A percentile compares a stretch with the other conserved stretches of the same genome.
Evolutionary conservation across 2,329 filamentous ascomycete species (phyloP).

Genomic region (Dryadomyces sulphureus): DNA sequence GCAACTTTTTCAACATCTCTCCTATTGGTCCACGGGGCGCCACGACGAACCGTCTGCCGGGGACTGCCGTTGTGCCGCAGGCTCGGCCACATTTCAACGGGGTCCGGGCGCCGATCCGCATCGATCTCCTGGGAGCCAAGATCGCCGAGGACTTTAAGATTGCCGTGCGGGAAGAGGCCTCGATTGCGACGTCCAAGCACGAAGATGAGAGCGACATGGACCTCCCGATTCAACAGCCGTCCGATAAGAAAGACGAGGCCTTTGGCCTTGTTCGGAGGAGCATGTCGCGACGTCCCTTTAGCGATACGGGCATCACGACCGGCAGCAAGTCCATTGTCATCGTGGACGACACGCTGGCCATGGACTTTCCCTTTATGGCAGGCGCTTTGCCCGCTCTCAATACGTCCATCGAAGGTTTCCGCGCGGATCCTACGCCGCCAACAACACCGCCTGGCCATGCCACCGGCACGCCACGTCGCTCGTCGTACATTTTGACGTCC

Average conservation of each 20-base stretch:
- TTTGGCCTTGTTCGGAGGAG: not conserved
- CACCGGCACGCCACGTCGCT: conserved; percentile 33
- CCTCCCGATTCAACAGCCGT: conserved; percentile 5
- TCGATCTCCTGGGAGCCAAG: conserved; percentile 70
- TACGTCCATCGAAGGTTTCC: conserved; percentile 37
- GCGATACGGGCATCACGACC: conserved; percentile 48
- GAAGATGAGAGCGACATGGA: not conserved
- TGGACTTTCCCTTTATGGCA: conserved; percentile 35
- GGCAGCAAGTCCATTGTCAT: conserved; percentile 90
- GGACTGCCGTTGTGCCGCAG: conserved; percentile 45
- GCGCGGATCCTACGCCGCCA: conserved; percentile 43
- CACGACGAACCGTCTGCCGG: conserved; percentile 43
- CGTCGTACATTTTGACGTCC: conserved; percentile 39
- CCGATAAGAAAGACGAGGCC: conserved; percentile 13
- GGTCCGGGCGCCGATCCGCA: conserved; percentile 42
- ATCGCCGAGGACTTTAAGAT: conserved; percentile 66
- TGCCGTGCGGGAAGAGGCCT: conserved; percentile 52
- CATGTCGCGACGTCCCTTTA: conserved; percentile 25
- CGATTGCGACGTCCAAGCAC: not conserved
- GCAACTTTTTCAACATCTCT: conserved; percentile 31
- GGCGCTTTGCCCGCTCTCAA: conserved; percentile 27
- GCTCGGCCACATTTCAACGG: conserved; percentile 27
- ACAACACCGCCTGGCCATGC: conserved; percentile 39
- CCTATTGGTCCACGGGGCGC: conserved; percentile 35
- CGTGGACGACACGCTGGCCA: conserved; percentile 50